A percentile compares a stretch with the other conserved stretches of the same genome.
Evolutionary conservation across 2,329 filamentous ascomycete species (phyloP).

Genomic region (Fusarium annulatum): DNA sequence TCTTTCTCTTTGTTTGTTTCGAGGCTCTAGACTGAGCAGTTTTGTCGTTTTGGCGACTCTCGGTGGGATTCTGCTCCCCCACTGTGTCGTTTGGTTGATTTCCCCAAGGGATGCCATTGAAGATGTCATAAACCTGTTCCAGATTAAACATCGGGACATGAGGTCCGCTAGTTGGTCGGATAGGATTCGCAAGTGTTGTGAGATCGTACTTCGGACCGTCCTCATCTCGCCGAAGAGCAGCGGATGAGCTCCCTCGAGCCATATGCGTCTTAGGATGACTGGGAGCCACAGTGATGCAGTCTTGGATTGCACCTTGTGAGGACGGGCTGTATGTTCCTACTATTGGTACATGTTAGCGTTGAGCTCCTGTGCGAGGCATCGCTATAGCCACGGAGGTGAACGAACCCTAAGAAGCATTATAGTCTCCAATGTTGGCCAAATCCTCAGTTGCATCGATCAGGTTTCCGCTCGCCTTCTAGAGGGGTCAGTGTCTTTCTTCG

Average conservation of each 20-base stretch:
- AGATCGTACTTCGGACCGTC: slow-evolving; percentile 4
- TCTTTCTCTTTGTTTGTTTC: neutral
- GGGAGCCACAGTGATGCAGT: neutral
- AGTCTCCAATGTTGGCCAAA: neutral
- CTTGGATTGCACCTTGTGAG: neutral
- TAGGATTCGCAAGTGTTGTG: neutral
- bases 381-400: neutral
- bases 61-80: neutral
- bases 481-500: neutral
- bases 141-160: neutral
- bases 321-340: slow-evolving; percentile 5
- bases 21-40: neutral
- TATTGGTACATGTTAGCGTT: neutral
- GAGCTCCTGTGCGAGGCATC: neutral
- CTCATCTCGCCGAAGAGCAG: neutral
- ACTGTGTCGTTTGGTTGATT: neutral
- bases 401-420: slow-evolving; percentile 21
- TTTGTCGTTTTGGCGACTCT: neutral
- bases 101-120: neutral
- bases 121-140: slow-evolving; percentile 5
- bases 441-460: neutral
- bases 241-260: neutral
- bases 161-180: neutral
- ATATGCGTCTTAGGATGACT: neutral
- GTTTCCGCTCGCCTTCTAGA: neutral